phyloP scores from a whole-genome alignment of 495 filamentous ascomycete species.

The Penicillium psychrofluorescens region DNA sequence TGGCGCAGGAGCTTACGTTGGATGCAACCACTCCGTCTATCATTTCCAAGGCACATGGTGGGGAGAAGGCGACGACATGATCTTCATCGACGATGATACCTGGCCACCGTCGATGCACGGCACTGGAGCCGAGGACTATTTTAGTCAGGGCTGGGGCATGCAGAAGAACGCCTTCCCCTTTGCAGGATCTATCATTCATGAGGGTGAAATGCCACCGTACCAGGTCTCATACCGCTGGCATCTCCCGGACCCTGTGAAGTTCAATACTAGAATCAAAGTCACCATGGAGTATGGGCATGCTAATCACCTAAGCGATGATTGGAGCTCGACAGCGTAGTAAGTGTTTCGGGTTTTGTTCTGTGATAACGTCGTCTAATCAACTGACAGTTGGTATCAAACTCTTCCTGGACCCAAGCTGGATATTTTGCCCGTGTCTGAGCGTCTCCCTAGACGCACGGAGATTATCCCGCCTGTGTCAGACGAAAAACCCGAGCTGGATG shows the following conservation, averaged over 20 bases:
- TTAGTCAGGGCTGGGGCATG: background rate
- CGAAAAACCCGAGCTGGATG: too few species aligned
- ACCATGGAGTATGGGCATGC: too few species aligned
- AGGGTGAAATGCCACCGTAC: constrained; percentile 14
- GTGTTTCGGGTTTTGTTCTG: too few species aligned
- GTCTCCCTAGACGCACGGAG: too few species aligned
- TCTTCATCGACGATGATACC: constrained; percentile 20
- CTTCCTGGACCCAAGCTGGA: constrained; percentile 15
- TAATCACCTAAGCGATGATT: too few species aligned
- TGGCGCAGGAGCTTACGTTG: constrained; percentile 12
- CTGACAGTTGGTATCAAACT: constrained; percentile 5
- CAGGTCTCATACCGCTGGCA: constrained; percentile 19
- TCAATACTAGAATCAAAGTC: too few species aligned
- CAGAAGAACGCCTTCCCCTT: constrained; percentile 18
- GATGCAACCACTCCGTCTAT: constrained; percentile 16
- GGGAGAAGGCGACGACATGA: constrained; percentile 21
- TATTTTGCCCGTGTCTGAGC: constrained; percentile 3
- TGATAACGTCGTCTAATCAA: too few species aligned
- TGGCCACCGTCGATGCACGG: constrained; percentile 18
- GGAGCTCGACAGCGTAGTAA: too few species aligned
- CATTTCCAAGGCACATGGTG: constrained; percentile 18
- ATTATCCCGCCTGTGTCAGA: too few species aligned
- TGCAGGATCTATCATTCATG: constrained; percentile 15
- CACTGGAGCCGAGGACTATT: constrained; percentile 2
- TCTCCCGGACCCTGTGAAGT: background rate